A percentile compares a stretch with the other conserved stretches of the same genome.
These are phyloP conservation scores for Wickerhamiella lipophila DNA, from an alignment of 805 yeast genomes.

Conservation along the genomic window DNA sequence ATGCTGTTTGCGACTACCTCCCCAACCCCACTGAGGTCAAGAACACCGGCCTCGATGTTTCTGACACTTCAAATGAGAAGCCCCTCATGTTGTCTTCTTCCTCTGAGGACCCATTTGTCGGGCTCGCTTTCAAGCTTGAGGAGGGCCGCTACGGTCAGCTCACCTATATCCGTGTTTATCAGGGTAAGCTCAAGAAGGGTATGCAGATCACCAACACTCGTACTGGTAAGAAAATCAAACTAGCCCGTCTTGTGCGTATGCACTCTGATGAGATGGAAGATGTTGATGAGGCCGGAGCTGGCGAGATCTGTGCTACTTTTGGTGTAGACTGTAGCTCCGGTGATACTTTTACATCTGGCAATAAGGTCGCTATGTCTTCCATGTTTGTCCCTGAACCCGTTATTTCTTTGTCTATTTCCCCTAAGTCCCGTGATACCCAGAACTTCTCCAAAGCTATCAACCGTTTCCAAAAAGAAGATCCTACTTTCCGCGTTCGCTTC, in stretches of 20 bases:
- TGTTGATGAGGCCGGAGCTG: constrained; percentile 87
- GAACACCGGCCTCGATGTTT: constrained; percentile 71
- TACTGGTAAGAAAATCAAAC: constrained; percentile 85
- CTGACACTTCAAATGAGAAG: constrained; percentile 42
- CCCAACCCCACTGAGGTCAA: constrained; percentile 92
- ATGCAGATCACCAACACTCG: constrained; percentile 76
- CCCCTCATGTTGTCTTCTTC: constrained; percentile 68
- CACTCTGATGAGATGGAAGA: constrained; percentile 99
- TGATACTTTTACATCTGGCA: constrained; percentile 88
- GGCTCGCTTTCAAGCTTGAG: constrained; percentile 96
- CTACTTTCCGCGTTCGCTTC: constrained; percentile 86
- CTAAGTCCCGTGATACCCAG: constrained; percentile 73
- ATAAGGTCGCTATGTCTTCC: constrained; percentile 80
- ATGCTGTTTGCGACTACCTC: constrained; percentile 88
- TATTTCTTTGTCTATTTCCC: constrained; percentile 79
- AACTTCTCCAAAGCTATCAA: constrained; percentile 94
- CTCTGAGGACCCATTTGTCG: constrained; percentile 69
- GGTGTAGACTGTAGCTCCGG: constrained; percentile 99
- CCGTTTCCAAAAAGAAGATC: constrained; percentile 97
- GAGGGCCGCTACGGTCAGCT: constrained; percentile 97
- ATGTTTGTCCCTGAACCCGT: constrained; percentile 99
- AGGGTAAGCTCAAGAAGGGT: constrained; percentile 89
- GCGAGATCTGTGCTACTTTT: constrained; percentile 98
- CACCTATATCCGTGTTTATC: constrained; percentile 93
- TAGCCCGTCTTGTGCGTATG: constrained; percentile 92